These are phyloP conservation scores for Diaporthe citriasiana DNA, from an alignment of 2,329 filamentous ascomycete genomes.

Conservation along the genomic window DNA sequence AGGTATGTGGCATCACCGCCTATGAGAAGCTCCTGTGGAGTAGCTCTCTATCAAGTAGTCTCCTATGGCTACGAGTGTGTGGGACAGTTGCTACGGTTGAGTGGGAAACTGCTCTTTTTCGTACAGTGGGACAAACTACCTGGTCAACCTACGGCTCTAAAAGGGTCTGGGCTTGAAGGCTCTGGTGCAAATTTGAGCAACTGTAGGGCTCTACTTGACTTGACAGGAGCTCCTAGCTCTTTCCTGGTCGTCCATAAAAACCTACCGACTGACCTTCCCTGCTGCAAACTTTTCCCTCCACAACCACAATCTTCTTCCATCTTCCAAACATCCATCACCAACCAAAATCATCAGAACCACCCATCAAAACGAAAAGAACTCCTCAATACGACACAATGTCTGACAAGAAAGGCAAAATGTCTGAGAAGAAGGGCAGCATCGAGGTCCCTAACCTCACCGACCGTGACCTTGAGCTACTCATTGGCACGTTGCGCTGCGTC, in stretches of 20 bases:
- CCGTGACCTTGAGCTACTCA: constrained; percentile 25
- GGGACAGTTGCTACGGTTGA: neutral
- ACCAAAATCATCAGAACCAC: no score
- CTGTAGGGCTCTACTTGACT: neutral
- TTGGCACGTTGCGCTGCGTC: neutral
- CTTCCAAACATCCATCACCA: neutral
- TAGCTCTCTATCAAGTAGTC: neutral
- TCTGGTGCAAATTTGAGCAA: neutral
- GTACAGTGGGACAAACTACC: neutral
- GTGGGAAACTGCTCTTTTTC: neutral
- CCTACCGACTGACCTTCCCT: neutral
- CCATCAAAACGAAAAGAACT: neutral
- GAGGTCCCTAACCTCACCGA: neutral
- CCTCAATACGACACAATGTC: neutral
- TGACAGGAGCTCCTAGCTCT: neutral
- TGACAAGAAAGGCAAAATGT: neutral
- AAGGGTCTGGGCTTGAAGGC: neutral
- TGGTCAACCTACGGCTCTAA: no score
- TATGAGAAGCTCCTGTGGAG: neutral
- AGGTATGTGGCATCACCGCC: neutral
- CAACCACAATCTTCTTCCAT: neutral
- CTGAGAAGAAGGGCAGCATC: neutral
- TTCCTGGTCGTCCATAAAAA: neutral
- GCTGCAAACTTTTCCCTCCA: neutral
- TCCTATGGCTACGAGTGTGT: no score